These are phyloP conservation scores for Boletus vermiculosoides DNA, from an alignment of 768 basidiomycete genomes.

Conservation along the genomic window DNA sequence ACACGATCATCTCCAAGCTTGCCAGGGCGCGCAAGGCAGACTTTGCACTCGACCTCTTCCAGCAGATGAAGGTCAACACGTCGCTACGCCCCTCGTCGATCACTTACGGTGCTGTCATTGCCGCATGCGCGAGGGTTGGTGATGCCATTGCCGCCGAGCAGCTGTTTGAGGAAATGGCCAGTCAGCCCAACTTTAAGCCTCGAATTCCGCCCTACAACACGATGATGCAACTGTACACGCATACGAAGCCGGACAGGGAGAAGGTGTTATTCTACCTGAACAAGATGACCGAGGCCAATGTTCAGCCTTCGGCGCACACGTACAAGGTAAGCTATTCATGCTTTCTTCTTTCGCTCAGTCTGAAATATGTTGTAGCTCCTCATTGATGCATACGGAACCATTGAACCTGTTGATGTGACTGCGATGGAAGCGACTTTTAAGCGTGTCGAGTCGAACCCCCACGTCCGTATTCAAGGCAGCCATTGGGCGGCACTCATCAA, in stretches of 20 bases:
- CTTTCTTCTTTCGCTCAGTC: neutral
- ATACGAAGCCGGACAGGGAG: conserved; percentile 83
- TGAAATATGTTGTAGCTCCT: conserved; percentile 54
- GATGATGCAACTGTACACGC: conserved; percentile 96
- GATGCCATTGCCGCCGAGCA: conserved; percentile 78
- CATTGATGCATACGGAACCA: conserved; percentile 82
- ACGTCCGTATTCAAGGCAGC: conserved; percentile 41
- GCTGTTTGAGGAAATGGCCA: conserved; percentile 83
- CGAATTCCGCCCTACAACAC: conserved; percentile 96
- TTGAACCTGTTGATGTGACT: conserved; percentile 75
- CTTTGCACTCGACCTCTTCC: conserved; percentile 82
- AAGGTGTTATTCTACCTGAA: conserved; percentile 75
- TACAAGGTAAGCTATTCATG: conserved; percentile 67
- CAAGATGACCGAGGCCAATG: conserved; percentile 54
- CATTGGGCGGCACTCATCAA: conserved; percentile 89
- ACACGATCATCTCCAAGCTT: conserved; percentile 96
- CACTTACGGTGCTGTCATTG: conserved; percentile 93
- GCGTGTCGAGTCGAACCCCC: conserved; percentile 46
- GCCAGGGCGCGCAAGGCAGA: conserved; percentile 94
- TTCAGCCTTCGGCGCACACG: conserved; percentile 84
- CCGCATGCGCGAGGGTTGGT: conserved; percentile 91
- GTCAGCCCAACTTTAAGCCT: conserved; percentile 72
- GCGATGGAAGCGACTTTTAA: conserved; percentile 73
- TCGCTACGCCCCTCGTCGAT: conserved; percentile 73
- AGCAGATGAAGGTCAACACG: conserved; percentile 67